Conservation (phyloP, 306 rosid genomes). For the Hippophae gyantsensis region DNA sequence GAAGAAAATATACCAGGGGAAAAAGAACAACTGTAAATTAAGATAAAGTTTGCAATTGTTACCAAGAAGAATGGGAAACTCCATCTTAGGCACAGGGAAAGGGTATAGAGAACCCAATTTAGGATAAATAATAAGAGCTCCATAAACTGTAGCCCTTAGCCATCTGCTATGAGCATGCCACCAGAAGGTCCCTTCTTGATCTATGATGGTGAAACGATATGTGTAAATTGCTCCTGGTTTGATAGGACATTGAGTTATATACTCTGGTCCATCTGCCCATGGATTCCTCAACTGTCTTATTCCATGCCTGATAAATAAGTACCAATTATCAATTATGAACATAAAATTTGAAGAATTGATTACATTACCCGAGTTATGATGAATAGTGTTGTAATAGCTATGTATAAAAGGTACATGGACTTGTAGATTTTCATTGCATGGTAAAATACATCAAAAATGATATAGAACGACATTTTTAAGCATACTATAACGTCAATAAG, state of each 20-base stretch:
- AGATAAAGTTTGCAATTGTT: background rate
- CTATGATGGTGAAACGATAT: conserved; percentile 67
- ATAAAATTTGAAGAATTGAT: conserved; percentile 8
- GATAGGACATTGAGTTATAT: conserved; percentile 87
- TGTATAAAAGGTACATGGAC: no score
- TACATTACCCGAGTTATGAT: no score
- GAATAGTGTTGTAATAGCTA: no score
- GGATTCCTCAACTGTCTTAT: conserved; percentile 71
- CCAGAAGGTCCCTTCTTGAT: conserved; percentile 91
- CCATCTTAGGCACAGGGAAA: conserved; percentile 56
- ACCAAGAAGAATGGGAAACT: conserved; percentile 72
- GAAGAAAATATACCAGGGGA: background rate
- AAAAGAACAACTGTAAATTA: no score
- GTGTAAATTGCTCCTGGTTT: conserved; percentile 85
- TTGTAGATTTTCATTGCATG: no score
- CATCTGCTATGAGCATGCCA: conserved; percentile 94
- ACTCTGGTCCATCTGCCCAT: conserved; percentile 96
- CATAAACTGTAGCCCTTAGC: conserved; percentile 90
- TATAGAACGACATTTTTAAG: no score
- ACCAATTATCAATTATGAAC: conserved; percentile 9
- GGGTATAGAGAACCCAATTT: conserved; percentile 63
- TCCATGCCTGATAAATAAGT: conserved; percentile 61
- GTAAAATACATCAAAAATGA: no score
- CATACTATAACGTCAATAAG: no score
- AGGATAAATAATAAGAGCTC: conserved; percentile 72